Evolutionary conservation across 2,329 filamentous ascomycete species (phyloP), one percentile per base, ranked within the genome.

Genomic region (Cladosporium velox): DNA sequence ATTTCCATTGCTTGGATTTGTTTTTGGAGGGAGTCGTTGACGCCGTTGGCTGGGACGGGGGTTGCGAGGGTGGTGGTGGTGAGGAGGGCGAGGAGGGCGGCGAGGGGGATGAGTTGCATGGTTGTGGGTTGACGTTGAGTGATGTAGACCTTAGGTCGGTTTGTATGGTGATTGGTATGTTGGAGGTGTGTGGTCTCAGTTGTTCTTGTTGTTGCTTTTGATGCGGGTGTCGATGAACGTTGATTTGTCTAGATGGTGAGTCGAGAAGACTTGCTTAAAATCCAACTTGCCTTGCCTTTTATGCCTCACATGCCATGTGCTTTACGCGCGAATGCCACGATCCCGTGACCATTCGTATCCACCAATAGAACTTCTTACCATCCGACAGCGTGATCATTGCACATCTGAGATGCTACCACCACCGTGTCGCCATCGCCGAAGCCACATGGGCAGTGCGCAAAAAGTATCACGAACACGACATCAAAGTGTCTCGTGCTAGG

Each of bases 1-100:
- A 54, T 54, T 41, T 62, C 47, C 41, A 62, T 49, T n/a, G 30
- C 15, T 35, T 54, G 59, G 32, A 62, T 62, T 62, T 62, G 44
- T 26, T 62, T 62, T 28, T 62, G 59, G 32, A 35, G 30, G 38
- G 58, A 60, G 47, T 62, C 47, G 11, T 24, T 24, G 3, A 24
- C 28, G n/a, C 47, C 59, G 47, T 62, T 62, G 30, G 59, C 30
- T 32, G 47, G 59, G 47, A 51, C 47, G 11, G 59, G 44, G 30
- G 11, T 38, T 21, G 59, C 47, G 38, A 60, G 35, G 21, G 38
- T 38, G 18, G 58, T 60, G 30, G 44, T 54, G 59, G 59, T 35
- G 34, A 10, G 15, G 26, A 61, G 59, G 15, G 47, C 59, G 26
- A 62, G 30, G 47, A 30, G 30, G 32, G 59, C 11, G n/a, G 28